Evolutionary conservation across 306 rosid genomes (phyloP).

Genomic region (Quercus dentata): DNA sequence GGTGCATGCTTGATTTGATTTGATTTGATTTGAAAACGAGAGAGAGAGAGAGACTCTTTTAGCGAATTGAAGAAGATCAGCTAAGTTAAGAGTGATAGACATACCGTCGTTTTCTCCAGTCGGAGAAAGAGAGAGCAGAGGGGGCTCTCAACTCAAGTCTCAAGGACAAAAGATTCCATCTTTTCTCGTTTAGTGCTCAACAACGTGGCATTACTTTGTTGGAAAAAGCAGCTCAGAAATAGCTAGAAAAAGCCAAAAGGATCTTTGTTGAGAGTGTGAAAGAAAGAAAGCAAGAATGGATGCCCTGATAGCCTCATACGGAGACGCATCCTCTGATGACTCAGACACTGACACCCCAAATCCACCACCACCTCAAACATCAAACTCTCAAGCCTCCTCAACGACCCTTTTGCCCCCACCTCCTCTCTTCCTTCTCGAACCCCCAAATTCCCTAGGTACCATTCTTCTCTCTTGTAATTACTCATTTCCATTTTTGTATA

Average conservation of each 20-base stretch:
- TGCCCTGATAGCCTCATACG: constrained; percentile 66
- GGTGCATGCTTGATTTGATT: too few relatives aligned
- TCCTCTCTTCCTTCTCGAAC: constrained; percentile 57
- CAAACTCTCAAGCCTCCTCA: neutral
- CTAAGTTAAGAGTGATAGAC: too few relatives aligned
- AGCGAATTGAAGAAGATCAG: too few relatives aligned
- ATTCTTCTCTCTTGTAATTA: too few relatives aligned
- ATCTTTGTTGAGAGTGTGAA: neutral
- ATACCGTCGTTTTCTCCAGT: too few relatives aligned
- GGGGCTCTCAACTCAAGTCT: too few relatives aligned
- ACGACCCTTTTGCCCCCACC: constrained; percentile 59
- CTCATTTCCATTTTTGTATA: neutral
- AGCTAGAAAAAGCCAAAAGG: neutral
- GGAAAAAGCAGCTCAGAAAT: too few relatives aligned
- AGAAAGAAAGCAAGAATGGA: constrained; percentile 43
- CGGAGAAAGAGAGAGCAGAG: too few relatives aligned
- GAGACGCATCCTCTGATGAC: constrained; percentile 63
- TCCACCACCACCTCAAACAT: constrained; percentile 15
- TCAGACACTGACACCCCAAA: constrained; percentile 48
- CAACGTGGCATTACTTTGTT: neutral
- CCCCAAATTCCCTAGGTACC: constrained; percentile 51
- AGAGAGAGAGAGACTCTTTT: too few relatives aligned
- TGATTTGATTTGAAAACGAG: too few relatives aligned
- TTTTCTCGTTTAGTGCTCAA: too few relatives aligned
- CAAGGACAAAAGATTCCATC: too few relatives aligned